A percentile compares a stretch with the other conserved stretches of the same genome.
phyloP scores from a whole-genome alignment of 306 rosid genomes.

The Spatholobus suberectus region DNA sequence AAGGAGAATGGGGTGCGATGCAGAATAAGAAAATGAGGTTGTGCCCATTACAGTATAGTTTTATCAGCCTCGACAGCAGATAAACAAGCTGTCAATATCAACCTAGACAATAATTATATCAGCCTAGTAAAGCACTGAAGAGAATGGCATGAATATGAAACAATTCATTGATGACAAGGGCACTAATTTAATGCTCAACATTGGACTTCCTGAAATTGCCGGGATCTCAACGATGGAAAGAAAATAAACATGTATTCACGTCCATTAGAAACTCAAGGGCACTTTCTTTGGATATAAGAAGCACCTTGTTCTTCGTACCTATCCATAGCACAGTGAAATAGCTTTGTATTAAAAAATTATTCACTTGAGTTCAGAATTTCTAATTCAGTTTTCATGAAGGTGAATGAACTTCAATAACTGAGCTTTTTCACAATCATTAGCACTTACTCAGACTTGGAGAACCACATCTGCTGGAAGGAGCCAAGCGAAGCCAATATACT shows the following conservation, averaged over 20 bases:
- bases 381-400: not conserved
- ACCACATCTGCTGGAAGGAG: conserved; percentile 90
- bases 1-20: not conserved
- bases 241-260: conserved; percentile 32
- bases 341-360: conserved; percentile 3
- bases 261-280: conserved; percentile 60
- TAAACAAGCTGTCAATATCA: conserved; percentile 6
- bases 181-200: not conserved
- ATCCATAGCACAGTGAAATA: conserved; percentile 23
- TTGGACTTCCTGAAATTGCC: conserved; percentile 11
- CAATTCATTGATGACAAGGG: conserved; percentile 3
- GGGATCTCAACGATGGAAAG: not conserved
- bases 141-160: not conserved
- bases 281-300: conserved; percentile 93
- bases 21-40: not conserved
- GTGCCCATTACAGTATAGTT: not conserved
- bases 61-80: conserved; percentile 2
- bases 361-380: not conserved
- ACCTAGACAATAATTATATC: not conserved
- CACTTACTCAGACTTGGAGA: conserved; percentile 93
- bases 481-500: conserved; percentile 99
- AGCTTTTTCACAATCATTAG: not conserved
- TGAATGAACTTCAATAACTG: not conserved
- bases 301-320: conserved; percentile 99
- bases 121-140: not conserved